Evolutionary conservation across 768 basidiomycete species (phyloP).

Genomic region (Candolleomyces efflorescens): DNA sequence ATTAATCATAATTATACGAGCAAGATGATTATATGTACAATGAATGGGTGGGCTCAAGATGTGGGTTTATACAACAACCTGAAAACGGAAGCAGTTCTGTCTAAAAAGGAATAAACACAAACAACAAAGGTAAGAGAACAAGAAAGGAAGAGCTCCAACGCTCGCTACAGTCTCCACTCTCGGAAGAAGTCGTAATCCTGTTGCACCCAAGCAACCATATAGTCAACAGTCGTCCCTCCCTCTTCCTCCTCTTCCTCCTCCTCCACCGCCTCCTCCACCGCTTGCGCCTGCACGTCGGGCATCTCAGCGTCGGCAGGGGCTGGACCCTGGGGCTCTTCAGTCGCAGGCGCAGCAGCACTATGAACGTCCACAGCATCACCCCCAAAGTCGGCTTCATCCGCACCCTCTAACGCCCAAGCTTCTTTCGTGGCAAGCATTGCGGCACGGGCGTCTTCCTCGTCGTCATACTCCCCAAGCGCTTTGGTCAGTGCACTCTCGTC

Average conservation of each 20-base stretch:
- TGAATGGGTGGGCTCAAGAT: no score
- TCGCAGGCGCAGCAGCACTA: not conserved
- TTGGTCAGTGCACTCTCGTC: slow-evolving; percentile 56
- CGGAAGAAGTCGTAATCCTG: slow-evolving; percentile 65
- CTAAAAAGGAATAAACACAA: no score
- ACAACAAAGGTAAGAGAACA: no score
- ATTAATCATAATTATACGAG: no score
- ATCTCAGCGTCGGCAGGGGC: not conserved
- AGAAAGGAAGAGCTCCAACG: not conserved
- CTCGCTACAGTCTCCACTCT: slow-evolving; percentile 58
- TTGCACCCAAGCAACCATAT: slow-evolving; percentile 71
- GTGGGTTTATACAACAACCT: no score
- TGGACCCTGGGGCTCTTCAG: not conserved
- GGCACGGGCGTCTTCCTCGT: slow-evolving; percentile 81
- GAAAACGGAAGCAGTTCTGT: no score
- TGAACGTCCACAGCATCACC: slow-evolving; percentile 8
- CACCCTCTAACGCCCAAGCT: slow-evolving; percentile 67
- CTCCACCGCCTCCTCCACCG: slow-evolving; percentile 23
- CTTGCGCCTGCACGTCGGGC: slow-evolving; percentile 24
- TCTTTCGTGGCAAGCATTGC: slow-evolving; percentile 74
- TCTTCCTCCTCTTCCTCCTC: slow-evolving; percentile 48
- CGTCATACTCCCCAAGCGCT: slow-evolving; percentile 83
- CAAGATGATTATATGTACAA: no score
- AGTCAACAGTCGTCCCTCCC: slow-evolving; percentile 76
- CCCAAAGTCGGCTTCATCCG: slow-evolving; percentile 77